Percentiles rank a stretch among this genome's conserved stretches.
Conservation (phyloP, 1,139 yeast genomes). For the Pneumocystis canis region DNA sequence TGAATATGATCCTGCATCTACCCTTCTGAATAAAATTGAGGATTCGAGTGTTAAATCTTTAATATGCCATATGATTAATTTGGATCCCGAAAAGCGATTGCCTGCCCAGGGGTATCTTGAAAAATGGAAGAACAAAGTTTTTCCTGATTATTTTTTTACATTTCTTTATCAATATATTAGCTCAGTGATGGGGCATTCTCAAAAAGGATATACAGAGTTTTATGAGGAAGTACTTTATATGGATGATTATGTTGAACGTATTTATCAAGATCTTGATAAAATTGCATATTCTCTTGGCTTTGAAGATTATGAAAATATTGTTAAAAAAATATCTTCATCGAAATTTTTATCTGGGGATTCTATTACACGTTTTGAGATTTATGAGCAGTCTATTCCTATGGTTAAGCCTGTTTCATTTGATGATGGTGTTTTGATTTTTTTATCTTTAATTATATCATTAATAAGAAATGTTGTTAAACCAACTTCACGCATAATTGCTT, state of each 20-base stretch:
- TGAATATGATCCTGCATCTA: slow-evolving; percentile 30
- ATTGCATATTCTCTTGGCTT: slow-evolving; percentile 17
- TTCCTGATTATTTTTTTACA: slow-evolving; percentile 58
- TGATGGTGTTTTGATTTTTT: slow-evolving; percentile 42
- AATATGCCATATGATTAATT: slow-evolving; percentile 45
- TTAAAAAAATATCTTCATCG: slow-evolving; percentile 7
- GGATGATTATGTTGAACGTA: slow-evolving; percentile 45
- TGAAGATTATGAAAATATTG: slow-evolving; percentile 6
- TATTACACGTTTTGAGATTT: slow-evolving; percentile 20
- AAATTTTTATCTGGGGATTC: background rate
- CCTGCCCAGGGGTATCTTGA: slow-evolving; percentile 41
- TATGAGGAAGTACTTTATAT: slow-evolving; percentile 21
- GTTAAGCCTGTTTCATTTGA: slow-evolving; percentile 24
- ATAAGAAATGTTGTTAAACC: slow-evolving; percentile 52
- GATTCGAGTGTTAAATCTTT: slow-evolving; percentile 37
- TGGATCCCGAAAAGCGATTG: slow-evolving; percentile 47
- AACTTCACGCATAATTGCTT: slow-evolving; percentile 48
- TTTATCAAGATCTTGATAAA: slow-evolving; percentile 33
- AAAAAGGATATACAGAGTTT: slow-evolving; percentile 22
- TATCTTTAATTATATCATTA: slow-evolving; percentile 50
- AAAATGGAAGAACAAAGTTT: slow-evolving; percentile 35
- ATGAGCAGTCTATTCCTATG: slow-evolving; percentile 21
- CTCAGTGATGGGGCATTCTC: slow-evolving; percentile 26
- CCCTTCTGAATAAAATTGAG: slow-evolving; percentile 36
- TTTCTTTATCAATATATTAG: slow-evolving; percentile 57